Percentiles rank a stretch among this genome's conserved stretches.
These are phyloP conservation scores for Nannochloris sp. DNA, from an alignment of 139 green algal genomes.

Conservation along the genomic window DNA sequence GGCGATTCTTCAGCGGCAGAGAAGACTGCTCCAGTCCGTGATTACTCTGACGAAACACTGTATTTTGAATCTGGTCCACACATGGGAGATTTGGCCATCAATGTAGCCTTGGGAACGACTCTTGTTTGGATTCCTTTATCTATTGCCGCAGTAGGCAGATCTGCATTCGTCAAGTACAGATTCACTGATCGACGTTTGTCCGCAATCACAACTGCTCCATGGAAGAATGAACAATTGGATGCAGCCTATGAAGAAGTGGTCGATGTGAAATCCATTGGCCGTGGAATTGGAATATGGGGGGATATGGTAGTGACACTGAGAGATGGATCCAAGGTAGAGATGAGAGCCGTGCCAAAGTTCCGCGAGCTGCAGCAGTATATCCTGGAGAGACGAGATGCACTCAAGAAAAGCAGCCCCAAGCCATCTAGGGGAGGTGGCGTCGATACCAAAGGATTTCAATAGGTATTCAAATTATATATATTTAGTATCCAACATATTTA, in stretches of 20 bases:
- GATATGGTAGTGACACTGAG: slow-evolving; percentile 82
- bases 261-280: slow-evolving; percentile 59
- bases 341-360: slow-evolving; percentile 67
- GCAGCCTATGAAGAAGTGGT: slow-evolving; percentile 58
- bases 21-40: slow-evolving; percentile 26
- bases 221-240: slow-evolving; percentile 56
- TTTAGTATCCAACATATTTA: neutral
- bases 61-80: slow-evolving; percentile 50
- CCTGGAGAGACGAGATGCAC: slow-evolving; percentile 40
- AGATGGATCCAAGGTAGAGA: slow-evolving; percentile 71
- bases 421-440: neutral
- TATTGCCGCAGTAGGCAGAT: slow-evolving; percentile 55
- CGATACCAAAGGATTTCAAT: slow-evolving; percentile 11
- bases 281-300: slow-evolving; percentile 73
- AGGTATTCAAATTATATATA: slow-evolving; percentile 2
- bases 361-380: slow-evolving; percentile 80
- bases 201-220: slow-evolving; percentile 68
- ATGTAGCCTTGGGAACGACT: slow-evolving; percentile 69
- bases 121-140: slow-evolving; percentile 80
- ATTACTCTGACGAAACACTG: slow-evolving; percentile 56
- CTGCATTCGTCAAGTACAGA: slow-evolving; percentile 76
- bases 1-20: neutral
- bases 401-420: slow-evolving; percentile 8
- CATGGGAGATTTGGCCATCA: slow-evolving; percentile 67
- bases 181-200: slow-evolving; percentile 78